Evolutionary conservation across 129 eudicot genomes (phyloP).

Genomic region (Silybum marianum): DNA sequence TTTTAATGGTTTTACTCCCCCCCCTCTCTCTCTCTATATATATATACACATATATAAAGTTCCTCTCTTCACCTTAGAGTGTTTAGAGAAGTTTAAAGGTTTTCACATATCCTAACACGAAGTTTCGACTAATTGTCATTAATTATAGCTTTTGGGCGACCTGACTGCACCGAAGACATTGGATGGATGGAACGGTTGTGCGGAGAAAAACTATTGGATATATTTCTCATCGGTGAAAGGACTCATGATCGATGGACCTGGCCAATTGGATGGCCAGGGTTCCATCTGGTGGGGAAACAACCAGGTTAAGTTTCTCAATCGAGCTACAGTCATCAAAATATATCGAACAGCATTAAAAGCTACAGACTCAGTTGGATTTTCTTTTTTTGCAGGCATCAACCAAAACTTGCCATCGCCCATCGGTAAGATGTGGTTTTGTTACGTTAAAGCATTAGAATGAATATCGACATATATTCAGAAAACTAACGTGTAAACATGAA

Average conservation of each 20-base stretch:
- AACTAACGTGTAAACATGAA: background rate
- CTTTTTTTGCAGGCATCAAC: background rate
- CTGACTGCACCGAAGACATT: conserved; percentile 25
- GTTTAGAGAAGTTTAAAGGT: background rate
- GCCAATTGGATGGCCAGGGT: conserved; percentile 34
- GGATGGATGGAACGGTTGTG: conserved; percentile 20
- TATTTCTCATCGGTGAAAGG: conserved; percentile 16
- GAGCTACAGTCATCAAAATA: background rate
- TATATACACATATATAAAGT: too few species aligned
- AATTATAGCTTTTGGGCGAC: conserved; percentile 21
- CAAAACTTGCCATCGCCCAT: background rate
- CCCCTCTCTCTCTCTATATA: too few species aligned
- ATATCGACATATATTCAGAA: background rate
- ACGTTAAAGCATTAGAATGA: background rate
- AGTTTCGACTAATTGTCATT: too few species aligned
- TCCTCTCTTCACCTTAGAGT: too few species aligned
- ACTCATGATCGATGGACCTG: conserved; percentile 28
- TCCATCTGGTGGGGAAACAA: conserved; percentile 27
- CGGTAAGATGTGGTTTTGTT: background rate
- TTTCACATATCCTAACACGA: background rate
- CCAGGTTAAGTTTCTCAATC: background rate
- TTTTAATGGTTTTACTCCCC: too few species aligned
- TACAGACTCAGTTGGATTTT: background rate
- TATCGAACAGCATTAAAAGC: background rate
- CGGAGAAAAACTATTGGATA: conserved; percentile 12